A percentile compares a stretch with the other conserved stretches of the same genome.
Conservation (phyloP, 495 filamentous ascomycete genomes). For the Penicillium atrosanguineum region DNA sequence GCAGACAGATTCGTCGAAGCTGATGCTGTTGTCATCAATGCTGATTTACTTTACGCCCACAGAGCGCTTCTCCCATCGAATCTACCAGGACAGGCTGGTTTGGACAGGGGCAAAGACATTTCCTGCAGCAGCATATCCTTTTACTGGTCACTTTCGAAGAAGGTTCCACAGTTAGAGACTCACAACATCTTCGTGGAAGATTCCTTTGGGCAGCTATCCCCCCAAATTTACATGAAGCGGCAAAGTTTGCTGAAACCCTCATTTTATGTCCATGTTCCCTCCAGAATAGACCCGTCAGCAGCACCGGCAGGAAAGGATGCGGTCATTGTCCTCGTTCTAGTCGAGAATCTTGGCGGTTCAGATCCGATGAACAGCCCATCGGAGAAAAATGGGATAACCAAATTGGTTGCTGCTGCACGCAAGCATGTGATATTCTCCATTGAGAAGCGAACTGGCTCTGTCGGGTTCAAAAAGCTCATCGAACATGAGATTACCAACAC, state of each 20-base stretch:
- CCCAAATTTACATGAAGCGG: conserved; percentile 64
- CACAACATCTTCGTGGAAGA: conserved; percentile 75
- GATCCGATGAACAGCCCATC: neutral
- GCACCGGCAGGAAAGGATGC: conserved; percentile 58
- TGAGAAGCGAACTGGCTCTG: conserved; percentile 3
- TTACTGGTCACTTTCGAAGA: conserved; percentile 61
- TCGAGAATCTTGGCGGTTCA: conserved; percentile 52
- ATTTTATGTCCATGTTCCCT: conserved; percentile 73
- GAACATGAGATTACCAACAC: conserved; percentile 58
- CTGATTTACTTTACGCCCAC: conserved; percentile 68
- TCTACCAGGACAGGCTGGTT: conserved; percentile 32
- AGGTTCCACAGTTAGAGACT: conserved; percentile 54
- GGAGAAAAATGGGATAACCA: neutral
- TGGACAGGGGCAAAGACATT: conserved; percentile 44
- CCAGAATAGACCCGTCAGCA: conserved; percentile 58
- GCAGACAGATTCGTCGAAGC: conserved; percentile 50
- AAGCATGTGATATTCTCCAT: neutral
- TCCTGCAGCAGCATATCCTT: conserved; percentile 70
- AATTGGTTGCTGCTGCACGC: neutral
- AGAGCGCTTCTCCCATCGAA: conserved; percentile 55
- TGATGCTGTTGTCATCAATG: conserved; percentile 63
- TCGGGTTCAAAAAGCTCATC: conserved; percentile 43
- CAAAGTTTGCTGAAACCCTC: conserved; percentile 56
- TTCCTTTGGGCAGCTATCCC: conserved; percentile 63
- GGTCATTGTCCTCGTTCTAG: conserved; percentile 63